phyloP scores from a whole-genome alignment of 2,329 filamentous ascomycete genomes.

The Cordyceps farinosa region DNA sequence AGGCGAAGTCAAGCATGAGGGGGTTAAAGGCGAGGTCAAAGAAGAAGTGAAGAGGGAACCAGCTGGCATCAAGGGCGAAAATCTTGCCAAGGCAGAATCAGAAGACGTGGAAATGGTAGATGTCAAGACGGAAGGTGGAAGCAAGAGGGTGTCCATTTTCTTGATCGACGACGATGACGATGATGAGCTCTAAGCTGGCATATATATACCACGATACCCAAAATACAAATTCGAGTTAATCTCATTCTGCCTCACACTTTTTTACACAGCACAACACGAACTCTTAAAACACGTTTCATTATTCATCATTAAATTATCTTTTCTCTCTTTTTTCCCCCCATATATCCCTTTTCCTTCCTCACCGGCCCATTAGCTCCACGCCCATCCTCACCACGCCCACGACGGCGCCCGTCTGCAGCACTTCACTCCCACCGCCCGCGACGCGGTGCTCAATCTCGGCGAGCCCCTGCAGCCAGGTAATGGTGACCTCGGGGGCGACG shows the following conservation, averaged over 20 bases:
- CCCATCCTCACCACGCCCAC: constrained; percentile 86
- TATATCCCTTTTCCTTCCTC: constrained; percentile 9
- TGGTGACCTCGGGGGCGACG: constrained; percentile 80
- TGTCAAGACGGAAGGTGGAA: background rate
- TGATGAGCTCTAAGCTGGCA: constrained; percentile 14
- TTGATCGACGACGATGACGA: constrained; percentile 14
- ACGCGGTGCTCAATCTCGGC: constrained; percentile 91
- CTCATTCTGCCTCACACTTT: background rate
- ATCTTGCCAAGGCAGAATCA: background rate
- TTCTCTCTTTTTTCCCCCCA: no score
- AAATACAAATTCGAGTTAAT: background rate
- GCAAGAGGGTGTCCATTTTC: constrained; percentile 15
- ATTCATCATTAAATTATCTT: no score
- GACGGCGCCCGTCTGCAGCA: constrained; percentile 86
- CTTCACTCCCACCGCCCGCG: constrained; percentile 81
- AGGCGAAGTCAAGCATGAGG: constrained; percentile 5
- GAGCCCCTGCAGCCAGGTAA: constrained; percentile 86
- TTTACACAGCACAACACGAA: no score
- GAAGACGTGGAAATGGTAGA: background rate
- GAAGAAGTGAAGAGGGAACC: constrained; percentile 6
- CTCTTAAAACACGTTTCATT: constrained; percentile 1
- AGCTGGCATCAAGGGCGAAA: constrained; percentile 12
- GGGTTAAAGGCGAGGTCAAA: constrained; percentile 3
- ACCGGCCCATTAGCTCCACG: constrained; percentile 62
- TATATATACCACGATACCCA: constrained; percentile 7